Evolutionary conservation across 805 yeast genomes (phyloP).

Genomic region (Saccharomycopsis schoenii): DNA sequence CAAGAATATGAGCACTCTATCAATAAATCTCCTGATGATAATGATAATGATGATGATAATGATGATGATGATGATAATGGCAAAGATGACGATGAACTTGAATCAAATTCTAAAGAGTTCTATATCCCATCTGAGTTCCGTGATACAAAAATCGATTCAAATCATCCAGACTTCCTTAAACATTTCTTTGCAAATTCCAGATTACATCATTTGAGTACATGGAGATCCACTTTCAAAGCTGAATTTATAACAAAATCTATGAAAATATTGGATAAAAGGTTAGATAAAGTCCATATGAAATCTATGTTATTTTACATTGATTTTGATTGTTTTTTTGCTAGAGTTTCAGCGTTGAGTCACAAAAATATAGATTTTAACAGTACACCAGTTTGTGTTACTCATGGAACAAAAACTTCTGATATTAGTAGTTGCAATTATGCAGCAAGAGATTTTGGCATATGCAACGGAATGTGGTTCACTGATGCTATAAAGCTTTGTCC

Average conservation of each 20-base stretch:
- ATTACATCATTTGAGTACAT: conserved; percentile 76
- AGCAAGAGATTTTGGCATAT: conserved; percentile 70
- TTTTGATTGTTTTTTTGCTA: conserved; percentile 89
- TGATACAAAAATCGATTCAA: conserved; percentile 40
- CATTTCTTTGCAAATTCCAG: conserved; percentile 74
- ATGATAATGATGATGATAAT: neutral
- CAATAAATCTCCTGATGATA: neutral
- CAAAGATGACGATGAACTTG: neutral
- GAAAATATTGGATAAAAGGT: conserved; percentile 16
- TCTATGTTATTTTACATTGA: conserved; percentile 64
- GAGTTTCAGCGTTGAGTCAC: conserved; percentile 58
- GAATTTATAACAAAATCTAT: conserved; percentile 46
- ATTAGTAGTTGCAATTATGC: conserved; percentile 87
- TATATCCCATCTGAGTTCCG: neutral
- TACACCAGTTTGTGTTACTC: conserved; percentile 54
- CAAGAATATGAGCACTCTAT: neutral
- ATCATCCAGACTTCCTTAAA: conserved; percentile 64
- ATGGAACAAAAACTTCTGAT: conserved; percentile 53
- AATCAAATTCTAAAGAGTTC: neutral
- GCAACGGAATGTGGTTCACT: conserved; percentile 85
- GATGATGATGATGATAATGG: neutral
- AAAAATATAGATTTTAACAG: conserved; percentile 40
- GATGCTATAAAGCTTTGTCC: conserved; percentile 62
- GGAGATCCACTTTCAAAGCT: conserved; percentile 69
- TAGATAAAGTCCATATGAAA: neutral